Conservation (phyloP, 345 rosid species). For the Turritis glabra region DNA sequence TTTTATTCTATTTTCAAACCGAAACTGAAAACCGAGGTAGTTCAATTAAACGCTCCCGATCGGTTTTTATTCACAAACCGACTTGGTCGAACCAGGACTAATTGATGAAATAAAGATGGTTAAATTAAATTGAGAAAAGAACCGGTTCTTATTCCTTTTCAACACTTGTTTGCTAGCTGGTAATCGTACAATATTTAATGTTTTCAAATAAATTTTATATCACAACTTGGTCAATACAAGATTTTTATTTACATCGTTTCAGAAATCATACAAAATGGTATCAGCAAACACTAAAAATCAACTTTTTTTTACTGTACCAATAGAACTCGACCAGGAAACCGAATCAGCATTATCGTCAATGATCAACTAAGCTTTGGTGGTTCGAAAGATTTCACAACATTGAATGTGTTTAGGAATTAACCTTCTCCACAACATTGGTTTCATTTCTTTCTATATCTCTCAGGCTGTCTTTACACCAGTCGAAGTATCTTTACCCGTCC, state of each 20-base stretch:
- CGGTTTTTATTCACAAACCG: background rate
- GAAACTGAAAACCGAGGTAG: background rate
- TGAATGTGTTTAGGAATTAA: background rate
- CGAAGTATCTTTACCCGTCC: conserved; percentile 7
- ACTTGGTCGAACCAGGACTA: background rate
- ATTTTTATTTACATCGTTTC: conserved; percentile 5
- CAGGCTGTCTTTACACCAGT: conserved; percentile 25
- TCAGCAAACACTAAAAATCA: background rate
- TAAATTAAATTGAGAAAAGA: no score
- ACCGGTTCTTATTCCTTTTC: background rate
- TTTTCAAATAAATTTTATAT: no score
- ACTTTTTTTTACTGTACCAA: background rate
- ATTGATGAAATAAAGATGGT: background rate
- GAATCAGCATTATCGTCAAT: background rate
- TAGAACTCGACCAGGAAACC: background rate
- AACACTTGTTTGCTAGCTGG: no score
- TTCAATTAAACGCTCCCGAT: background rate
- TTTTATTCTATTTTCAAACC: background rate
- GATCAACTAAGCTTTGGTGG: background rate
- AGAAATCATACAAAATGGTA: conserved; percentile 13
- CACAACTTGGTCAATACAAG: background rate
- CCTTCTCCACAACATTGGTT: background rate
- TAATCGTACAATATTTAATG: background rate
- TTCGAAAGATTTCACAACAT: background rate
- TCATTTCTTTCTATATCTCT: conserved; percentile 1